Evolutionary conservation across 2,329 filamentous ascomycete genomes (phyloP), one percentile per base, ranked within the genome.

Genomic region (Blastomyces gilchristii): DNA sequence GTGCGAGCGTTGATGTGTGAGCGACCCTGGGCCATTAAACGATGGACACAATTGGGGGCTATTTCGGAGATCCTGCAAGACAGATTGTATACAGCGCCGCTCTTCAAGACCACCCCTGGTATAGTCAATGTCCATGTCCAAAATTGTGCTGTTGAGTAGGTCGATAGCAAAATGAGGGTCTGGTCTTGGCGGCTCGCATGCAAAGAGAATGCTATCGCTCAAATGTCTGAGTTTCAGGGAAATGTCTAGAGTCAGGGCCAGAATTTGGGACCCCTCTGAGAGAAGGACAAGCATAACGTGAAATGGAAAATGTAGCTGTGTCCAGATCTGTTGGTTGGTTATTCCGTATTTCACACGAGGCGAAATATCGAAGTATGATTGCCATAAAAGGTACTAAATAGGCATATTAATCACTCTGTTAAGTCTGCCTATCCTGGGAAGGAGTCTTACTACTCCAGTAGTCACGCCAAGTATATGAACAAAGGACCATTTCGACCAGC

Each of bases 231-330:
- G 70, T 63, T 78, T 80, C 57, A 77, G 64, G 0, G 73, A 72
- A 25, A 76, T 72, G 63, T 79, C 78, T 28, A 80, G 70, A 7
- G 79, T 78, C 47, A 81, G 73, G 1, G 80, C 74, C 14, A 81
- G 73, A 58, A 87, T 81, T 66, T 87, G 84, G 7, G 83, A 84
- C 49, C 83, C 85, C 68, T 87, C 85, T 54, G 86, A 81, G n/a
- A 87, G 80, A 7, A 88, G 79, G 16, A 86, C 81, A 41, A 88
- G 80, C 6, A 82, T 76, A 1, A 87, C 78, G 66, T 88, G 85
- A 67, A 87, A 83, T 0, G 85, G 85, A 64, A 87, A 83, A 72
- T 87, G 85, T 39, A 77, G 69, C 41, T 75, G 72, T 31, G 73
- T 72, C 76, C 77, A 78, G 18, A 84, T 73, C 60, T 85, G 82